Evolutionary conservation across 2,329 filamentous ascomycete species (phyloP).

Genomic region (Orbilia blumenaviensis): DNA sequence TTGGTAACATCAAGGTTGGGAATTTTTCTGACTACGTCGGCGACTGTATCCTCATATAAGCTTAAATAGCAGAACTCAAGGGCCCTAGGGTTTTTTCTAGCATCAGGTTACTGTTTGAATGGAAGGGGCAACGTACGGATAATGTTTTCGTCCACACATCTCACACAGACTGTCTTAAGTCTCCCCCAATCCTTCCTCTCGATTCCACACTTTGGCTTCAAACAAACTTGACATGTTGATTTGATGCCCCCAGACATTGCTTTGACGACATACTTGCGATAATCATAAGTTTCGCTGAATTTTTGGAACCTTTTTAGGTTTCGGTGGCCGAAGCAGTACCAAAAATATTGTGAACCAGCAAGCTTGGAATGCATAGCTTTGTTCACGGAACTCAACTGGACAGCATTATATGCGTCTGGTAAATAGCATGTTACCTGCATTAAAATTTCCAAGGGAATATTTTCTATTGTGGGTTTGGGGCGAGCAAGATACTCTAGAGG

Average conservation of each 20-base stretch:
- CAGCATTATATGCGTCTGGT: background rate
- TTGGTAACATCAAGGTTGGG: background rate
- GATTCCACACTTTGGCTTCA: slow-evolving; percentile 3
- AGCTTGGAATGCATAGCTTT: slow-evolving; percentile 1
- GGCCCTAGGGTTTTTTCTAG: too few species aligned
- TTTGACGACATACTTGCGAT: slow-evolving; percentile 26
- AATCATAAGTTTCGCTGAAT: slow-evolving; percentile 17
- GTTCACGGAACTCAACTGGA: slow-evolving; percentile 10
- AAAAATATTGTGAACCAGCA: slow-evolving; percentile 27
- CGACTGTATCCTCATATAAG: too few species aligned
- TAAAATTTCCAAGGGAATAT: background rate
- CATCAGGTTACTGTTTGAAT: too few species aligned
- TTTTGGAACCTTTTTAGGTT: slow-evolving; percentile 15
- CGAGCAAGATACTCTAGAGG: background rate
- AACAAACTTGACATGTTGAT: slow-evolving; percentile 28
- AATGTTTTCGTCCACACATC: slow-evolving; percentile 26
- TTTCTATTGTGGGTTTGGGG: background rate
- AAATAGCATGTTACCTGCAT: slow-evolving; percentile 20
- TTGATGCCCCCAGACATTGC: background rate
- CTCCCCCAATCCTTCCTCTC: background rate
- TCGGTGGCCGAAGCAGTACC: slow-evolving; percentile 16
- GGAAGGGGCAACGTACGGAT: slow-evolving; percentile 18
- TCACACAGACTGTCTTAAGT: background rate
- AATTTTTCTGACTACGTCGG: background rate
- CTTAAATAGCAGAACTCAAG: too few species aligned